phyloP scores from a whole-genome alignment of 441 rosid genomes.

The Aleurites moluccanus region DNA sequence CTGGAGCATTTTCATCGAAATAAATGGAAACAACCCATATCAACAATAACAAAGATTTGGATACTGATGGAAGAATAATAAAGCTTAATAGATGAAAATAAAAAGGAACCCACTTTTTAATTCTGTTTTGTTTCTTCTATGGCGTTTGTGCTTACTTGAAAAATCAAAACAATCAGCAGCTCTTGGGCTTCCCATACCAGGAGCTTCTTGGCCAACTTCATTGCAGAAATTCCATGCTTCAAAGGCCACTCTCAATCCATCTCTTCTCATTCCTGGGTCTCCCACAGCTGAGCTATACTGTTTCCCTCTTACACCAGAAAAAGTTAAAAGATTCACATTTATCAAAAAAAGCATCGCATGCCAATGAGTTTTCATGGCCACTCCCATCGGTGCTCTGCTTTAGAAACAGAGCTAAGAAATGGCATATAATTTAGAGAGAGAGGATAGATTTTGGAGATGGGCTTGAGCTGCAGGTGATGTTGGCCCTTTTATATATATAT shows the following conservation, averaged over 20 bases:
- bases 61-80: not conserved
- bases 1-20: not conserved
- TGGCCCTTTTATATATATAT: not conserved
- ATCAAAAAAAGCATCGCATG: constrained; percentile 24
- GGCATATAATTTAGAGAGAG: not conserved
- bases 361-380: constrained; percentile 27
- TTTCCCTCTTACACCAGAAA: constrained; percentile 11
- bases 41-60: not conserved
- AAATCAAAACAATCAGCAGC: constrained; percentile 72
- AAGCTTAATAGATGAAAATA: not conserved
- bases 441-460: not conserved
- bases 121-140: constrained; percentile 18
- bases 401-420: constrained; percentile 4
- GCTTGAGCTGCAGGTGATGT: not conserved
- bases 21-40: not conserved
- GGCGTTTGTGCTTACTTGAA: constrained; percentile 29
- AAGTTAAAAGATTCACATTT: constrained; percentile 27
- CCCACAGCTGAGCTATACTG: constrained; percentile 48
- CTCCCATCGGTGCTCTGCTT: constrained; percentile 12
- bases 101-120: constrained; percentile 20
- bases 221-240: constrained; percentile 81
- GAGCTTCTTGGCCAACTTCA: constrained; percentile 64
- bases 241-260: constrained; percentile 55
- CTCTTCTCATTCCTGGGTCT: constrained; percentile 65
- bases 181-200: constrained; percentile 64